A percentile compares a stretch with the other conserved stretches of the same genome.
Conservation (phyloP, 306 rosid genomes). For the Casuarina cunninghamiana region DNA sequence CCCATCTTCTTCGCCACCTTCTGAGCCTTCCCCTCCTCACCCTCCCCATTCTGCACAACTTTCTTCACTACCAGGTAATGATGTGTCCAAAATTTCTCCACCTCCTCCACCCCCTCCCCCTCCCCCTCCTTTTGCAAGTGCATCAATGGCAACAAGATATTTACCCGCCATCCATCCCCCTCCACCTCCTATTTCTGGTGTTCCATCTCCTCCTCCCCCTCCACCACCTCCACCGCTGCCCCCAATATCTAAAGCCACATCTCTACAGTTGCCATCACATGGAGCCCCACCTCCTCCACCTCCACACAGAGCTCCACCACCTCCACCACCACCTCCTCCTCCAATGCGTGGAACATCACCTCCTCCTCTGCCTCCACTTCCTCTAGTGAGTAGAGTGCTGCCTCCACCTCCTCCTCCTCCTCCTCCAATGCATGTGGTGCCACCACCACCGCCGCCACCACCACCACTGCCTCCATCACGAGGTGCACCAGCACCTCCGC, state of each 20-base stretch:
- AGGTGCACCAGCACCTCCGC: conserved; percentile 27
- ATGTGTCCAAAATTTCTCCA: conserved; percentile 14
- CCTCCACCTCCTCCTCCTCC: conserved; percentile 39
- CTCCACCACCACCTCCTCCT: conserved; percentile 29
- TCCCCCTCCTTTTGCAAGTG: conserved; percentile 30
- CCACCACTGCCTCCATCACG: conserved; percentile 27
- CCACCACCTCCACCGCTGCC: conserved; percentile 25
- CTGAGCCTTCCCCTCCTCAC: conserved; percentile 22
- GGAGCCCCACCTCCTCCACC: conserved; percentile 39
- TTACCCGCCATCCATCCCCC: conserved; percentile 10
- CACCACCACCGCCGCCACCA: conserved; percentile 28
- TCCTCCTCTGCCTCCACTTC: conserved; percentile 25
- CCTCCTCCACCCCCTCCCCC: conserved; percentile 28
- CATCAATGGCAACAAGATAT: conserved; percentile 14
- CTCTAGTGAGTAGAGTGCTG: conserved; percentile 22
- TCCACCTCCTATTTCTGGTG: conserved; percentile 21
- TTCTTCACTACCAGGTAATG: conserved; percentile 20
- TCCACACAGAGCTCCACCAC: conserved; percentile 1
- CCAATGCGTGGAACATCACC: conserved; percentile 15
- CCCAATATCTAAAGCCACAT: conserved; percentile 16
- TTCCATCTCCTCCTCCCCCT: conserved; percentile 40
- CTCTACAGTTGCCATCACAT: conserved; percentile 11
- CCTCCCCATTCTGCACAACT: conserved; percentile 22
- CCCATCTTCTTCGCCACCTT: conserved; percentile 16
- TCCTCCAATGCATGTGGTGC: conserved; percentile 24